These are phyloP conservation scores for Capillidium heterosporum DNA, from an alignment of 371 early-diverging fungal species.

Conservation along the genomic window DNA sequence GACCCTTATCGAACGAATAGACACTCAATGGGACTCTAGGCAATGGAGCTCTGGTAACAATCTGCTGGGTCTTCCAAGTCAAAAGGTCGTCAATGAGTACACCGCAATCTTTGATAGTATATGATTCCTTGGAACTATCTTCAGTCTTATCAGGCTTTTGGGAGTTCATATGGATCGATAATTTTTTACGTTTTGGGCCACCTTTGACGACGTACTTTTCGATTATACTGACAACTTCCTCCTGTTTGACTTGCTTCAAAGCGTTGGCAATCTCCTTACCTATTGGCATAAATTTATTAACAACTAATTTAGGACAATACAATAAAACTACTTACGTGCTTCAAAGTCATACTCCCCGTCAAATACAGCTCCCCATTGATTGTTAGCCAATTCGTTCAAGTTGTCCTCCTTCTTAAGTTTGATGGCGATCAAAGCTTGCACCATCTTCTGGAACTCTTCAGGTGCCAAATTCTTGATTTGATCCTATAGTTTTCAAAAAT, in stretches of 20 bases:
- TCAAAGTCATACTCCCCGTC: slow-evolving; percentile 77
- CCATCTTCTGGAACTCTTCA: slow-evolving; percentile 54
- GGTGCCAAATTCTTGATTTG: slow-evolving; percentile 41
- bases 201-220: neutral
- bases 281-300: neutral
- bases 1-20: too few relatives aligned
- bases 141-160: neutral
- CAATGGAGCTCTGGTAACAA: neutral
- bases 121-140: neutral
- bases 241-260: too few relatives aligned
- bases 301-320: neutral
- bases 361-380: slow-evolving; percentile 59
- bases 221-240: neutral
- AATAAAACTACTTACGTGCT: slow-evolving; percentile 9
- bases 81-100: neutral
- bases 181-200: neutral
- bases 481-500: slow-evolving; percentile 14
- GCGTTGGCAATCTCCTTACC: too few relatives aligned
- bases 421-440: slow-evolving; percentile 44
- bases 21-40: neutral
- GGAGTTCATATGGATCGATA: neutral
- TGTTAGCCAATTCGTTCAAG: slow-evolving; percentile 48
- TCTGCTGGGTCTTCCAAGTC: neutral
- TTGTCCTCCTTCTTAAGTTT: slow-evolving; percentile 75
- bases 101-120: neutral